Conservation (phyloP, 1,284 basidiomycete genomes). For the Violaceomyces palustris region DNA sequence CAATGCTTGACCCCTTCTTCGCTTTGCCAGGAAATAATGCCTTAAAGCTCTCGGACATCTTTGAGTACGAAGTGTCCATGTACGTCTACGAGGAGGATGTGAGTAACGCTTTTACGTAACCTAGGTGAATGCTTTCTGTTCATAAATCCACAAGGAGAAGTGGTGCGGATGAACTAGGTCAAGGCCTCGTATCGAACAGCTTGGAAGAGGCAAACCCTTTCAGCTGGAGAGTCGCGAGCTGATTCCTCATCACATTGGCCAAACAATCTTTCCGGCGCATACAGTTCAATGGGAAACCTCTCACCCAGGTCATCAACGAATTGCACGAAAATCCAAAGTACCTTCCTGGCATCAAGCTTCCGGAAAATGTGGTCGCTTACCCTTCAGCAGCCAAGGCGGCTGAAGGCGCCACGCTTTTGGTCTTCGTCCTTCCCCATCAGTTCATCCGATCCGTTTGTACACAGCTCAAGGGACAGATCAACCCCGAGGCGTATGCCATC, state of each 20-base stretch:
- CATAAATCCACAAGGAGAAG: too few relatives aligned
- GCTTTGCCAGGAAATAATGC: conserved; percentile 54
- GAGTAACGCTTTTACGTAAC: conserved; percentile 1
- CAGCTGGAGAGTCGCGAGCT: not conserved
- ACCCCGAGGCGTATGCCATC: conserved; percentile 48
- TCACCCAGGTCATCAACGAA: conserved; percentile 59
- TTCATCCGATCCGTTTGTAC: conserved; percentile 52
- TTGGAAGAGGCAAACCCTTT: too few relatives aligned
- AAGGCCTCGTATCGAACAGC: too few relatives aligned
- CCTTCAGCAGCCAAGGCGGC: conserved; percentile 57
- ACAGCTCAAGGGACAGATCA: conserved; percentile 44
- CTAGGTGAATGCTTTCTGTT: not conserved
- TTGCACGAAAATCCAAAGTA: conserved; percentile 60
- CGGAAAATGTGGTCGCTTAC: conserved; percentile 59
- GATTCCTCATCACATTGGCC: too few relatives aligned
- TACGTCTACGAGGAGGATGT: conserved; percentile 48
- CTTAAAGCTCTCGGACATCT: conserved; percentile 53
- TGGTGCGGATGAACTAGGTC: too few relatives aligned
- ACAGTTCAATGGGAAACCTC: conserved; percentile 58
- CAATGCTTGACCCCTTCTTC: too few relatives aligned
- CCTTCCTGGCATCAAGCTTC: conserved; percentile 58
- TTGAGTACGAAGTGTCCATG: conserved; percentile 43
- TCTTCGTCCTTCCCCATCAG: conserved; percentile 60
- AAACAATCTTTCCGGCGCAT: too few relatives aligned
- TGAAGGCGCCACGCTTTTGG: conserved; percentile 58